Percentiles rank a stretch among this genome's conserved stretches.
phyloP scores from a whole-genome alignment of 1,139 yeast species.

The Maudiozyma humilis region DNA sequence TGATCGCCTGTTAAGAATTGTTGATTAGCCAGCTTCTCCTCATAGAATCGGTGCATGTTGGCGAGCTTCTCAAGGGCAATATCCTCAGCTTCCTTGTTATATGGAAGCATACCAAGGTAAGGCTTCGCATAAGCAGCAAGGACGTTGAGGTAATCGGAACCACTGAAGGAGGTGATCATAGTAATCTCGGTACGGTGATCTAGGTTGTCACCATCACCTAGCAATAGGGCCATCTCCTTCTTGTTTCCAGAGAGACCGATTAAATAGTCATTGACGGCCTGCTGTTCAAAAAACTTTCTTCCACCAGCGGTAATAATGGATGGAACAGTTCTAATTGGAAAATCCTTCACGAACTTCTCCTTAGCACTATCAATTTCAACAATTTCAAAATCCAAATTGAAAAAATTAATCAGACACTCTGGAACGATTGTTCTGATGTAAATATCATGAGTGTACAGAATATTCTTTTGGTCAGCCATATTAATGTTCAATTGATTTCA shows the following conservation, averaged over 20 bases:
- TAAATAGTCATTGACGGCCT: conserved; percentile 49
- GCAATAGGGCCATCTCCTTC: conserved; percentile 29
- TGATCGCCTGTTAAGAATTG: conserved; percentile 75
- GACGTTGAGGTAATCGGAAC: conserved; percentile 49
- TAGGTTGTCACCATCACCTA: conserved; percentile 42
- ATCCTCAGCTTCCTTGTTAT: conserved; percentile 69
- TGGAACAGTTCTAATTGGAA: conserved; percentile 66
- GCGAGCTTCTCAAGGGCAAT: conserved; percentile 38
- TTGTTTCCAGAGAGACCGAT: conserved; percentile 17
- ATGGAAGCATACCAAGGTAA: conserved; percentile 44
- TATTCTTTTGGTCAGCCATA: conserved; percentile 2
- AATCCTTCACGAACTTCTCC: conserved; percentile 39
- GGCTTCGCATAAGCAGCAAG: conserved; percentile 32
- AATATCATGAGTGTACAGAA: conserved; percentile 1
- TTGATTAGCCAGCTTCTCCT: conserved; percentile 55
- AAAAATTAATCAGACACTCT: conserved; percentile 55
- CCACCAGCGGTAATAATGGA: conserved; percentile 72
- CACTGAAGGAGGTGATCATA: conserved; percentile 69
- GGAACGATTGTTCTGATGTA: conserved; percentile 43
- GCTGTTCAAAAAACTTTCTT: conserved; percentile 59
- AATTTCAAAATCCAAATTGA: conserved; percentile 58
- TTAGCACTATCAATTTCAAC: conserved; percentile 37
- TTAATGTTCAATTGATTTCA: background rate
- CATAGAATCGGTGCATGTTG: conserved; percentile 39
- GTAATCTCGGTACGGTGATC: conserved; percentile 56